Percentiles rank a stretch among this genome's conserved stretches.
These are phyloP conservation scores for Canariomyces notabilis DNA, from an alignment of 2,329 filamentous ascomycete genomes.

Conservation along the genomic window DNA sequence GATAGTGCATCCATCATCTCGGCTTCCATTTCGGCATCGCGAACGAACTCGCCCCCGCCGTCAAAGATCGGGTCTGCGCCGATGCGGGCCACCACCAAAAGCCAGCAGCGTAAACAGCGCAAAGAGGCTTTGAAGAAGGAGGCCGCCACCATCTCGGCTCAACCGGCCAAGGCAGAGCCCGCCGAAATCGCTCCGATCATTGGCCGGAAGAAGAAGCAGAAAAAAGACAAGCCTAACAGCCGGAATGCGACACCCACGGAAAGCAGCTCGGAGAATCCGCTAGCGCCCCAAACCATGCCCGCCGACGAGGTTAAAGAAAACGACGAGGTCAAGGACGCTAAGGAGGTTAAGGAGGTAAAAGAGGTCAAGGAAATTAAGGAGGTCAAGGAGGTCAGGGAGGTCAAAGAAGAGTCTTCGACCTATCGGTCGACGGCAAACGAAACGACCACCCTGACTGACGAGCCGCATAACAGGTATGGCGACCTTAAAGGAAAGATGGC, in stretches of 20 bases:
- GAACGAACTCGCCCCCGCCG: constrained; percentile 66
- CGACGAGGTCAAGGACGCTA: constrained; percentile 18
- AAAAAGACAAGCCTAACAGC: constrained; percentile 55
- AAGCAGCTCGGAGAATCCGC: constrained; percentile 24
- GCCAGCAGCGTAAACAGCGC: constrained; percentile 70
- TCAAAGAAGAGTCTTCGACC: constrained; percentile 26
- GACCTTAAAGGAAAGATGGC: constrained; percentile 28
- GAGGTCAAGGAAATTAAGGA: constrained; percentile 25
- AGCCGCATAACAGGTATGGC: constrained; percentile 21
- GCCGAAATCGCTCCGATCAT: constrained; percentile 65
- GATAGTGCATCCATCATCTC: constrained; percentile 73
- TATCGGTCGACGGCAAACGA: constrained; percentile 27
- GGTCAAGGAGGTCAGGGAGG: constrained; percentile 17
- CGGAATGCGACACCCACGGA: constrained; percentile 25
- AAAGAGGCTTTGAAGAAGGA: constrained; percentile 64
- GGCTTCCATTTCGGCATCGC: constrained; percentile 60
- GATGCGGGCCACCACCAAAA: constrained; percentile 67
- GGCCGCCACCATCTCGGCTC: constrained; percentile 45
- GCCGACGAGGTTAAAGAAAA: constrained; percentile 26
- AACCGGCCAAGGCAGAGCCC: constrained; percentile 46
- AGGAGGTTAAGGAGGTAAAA: constrained; percentile 21
- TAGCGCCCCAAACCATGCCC: constrained; percentile 10
- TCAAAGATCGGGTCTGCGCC: constrained; percentile 63
- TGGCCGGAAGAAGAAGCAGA: constrained; percentile 79
- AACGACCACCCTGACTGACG: constrained; percentile 26